Conservation (phyloP, 2,329 filamentous ascomycete species). For the Pseudocercospora cruenta region DNA sequence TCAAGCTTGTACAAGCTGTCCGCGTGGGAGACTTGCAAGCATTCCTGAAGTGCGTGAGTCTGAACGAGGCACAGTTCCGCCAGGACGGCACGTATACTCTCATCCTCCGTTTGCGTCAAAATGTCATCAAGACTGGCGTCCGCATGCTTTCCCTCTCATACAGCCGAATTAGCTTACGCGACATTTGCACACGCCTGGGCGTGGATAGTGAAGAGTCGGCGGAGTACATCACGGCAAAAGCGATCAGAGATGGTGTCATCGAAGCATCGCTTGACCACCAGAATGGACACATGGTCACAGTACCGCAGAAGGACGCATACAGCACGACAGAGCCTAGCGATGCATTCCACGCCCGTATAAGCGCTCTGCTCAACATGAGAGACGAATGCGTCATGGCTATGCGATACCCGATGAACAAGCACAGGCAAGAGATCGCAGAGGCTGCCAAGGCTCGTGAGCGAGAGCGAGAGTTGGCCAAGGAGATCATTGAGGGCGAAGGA, state of each 20-base stretch:
- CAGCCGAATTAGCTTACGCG: conserved; percentile 92
- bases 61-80: conserved; percentile 82
- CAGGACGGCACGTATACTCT: conserved; percentile 94
- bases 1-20: conserved; percentile 90
- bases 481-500: conserved; percentile 96
- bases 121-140: conserved; percentile 99
- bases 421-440: conserved; percentile 94
- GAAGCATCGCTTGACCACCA: conserved; percentile 94
- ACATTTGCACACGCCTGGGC: conserved; percentile 94
- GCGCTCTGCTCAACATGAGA: conserved; percentile 85
- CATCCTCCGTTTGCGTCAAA: conserved; percentile 91
- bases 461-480: conserved; percentile 95
- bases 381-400: conserved; percentile 99
- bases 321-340: conserved; percentile 93
- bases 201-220: conserved; percentile 95
- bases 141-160: conserved; percentile 99
- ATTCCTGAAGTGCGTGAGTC: conserved; percentile 83
- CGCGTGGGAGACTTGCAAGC: conserved; percentile 94
- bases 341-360: conserved; percentile 95
- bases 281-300: conserved; percentile 97
- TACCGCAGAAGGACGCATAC: conserved; percentile 94
- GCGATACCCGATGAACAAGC: conserved; percentile 99
- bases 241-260: conserved; percentile 95
- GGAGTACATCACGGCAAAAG: conserved; percentile 98
- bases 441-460: conserved; percentile 97